Conservation (phyloP, 352 stramenopile genomes). For the Aphanomyces invadans region DNA sequence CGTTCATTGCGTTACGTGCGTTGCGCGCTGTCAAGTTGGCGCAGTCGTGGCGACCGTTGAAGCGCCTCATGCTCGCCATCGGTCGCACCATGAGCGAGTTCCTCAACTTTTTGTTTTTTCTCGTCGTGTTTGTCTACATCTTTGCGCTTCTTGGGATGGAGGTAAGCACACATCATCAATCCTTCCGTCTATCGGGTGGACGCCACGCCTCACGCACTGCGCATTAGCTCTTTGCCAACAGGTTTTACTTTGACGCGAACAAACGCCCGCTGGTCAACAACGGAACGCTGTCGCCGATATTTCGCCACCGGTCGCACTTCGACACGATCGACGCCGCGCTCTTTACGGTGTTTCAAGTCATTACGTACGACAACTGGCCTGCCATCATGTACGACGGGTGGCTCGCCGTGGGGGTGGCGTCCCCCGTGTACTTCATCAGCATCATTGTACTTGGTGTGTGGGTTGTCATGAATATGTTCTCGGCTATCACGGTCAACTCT, state of each 20-base stretch:
- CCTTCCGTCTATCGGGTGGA: no score
- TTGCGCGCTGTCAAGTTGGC: constrained; percentile 95
- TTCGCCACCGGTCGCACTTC: constrained; percentile 69
- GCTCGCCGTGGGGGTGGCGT: constrained; percentile 54
- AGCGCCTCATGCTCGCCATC: constrained; percentile 60
- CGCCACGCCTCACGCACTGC: no score
- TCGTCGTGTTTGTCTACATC: constrained; percentile 92
- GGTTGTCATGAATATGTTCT: constrained; percentile 90
- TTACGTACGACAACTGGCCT: constrained; percentile 94
- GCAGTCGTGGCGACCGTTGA: constrained; percentile 84
- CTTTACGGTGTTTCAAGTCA: constrained; percentile 89
- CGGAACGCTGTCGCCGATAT: not conserved
- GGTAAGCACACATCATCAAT: no score
- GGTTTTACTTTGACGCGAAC: constrained; percentile 85
- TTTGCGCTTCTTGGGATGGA: constrained; percentile 90
- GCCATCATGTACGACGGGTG: constrained; percentile 90
- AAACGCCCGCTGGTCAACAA: constrained; percentile 32
- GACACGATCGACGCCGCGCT: constrained; percentile 74
- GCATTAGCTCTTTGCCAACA: constrained; percentile 93
- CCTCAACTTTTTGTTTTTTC: constrained; percentile 86
- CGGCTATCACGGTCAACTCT: constrained; percentile 79
- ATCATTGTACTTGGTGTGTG: constrained; percentile 84
- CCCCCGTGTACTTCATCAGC: constrained; percentile 81
- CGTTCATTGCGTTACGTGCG: constrained; percentile 78
- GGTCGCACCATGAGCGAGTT: constrained; percentile 81